Percentiles rank a stretch among this genome's conserved stretches.
phyloP scores from a whole-genome alignment of 495 filamentous ascomycete species.

The Podospora conica region DNA sequence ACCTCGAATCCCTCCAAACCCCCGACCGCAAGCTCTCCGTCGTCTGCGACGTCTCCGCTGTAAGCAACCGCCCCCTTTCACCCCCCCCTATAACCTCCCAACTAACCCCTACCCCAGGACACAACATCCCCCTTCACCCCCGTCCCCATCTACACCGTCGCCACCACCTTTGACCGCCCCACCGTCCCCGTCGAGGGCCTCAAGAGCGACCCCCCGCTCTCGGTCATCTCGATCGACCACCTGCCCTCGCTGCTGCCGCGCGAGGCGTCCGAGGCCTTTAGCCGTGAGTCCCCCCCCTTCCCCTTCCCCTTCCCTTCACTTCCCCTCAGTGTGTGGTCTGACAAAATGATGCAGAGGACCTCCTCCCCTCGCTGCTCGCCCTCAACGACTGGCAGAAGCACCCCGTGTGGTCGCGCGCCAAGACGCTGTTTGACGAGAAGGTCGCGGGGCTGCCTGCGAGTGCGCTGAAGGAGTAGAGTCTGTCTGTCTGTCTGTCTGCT shows the following conservation, averaged over 20 bases:
- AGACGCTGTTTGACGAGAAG: conserved; percentile 81
- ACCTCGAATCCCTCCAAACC: conserved; percentile 57
- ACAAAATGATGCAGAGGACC: conserved; percentile 37
- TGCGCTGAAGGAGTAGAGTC: conserved; percentile 31
- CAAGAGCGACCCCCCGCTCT: conserved; percentile 52
- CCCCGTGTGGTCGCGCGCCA: conserved; percentile 76
- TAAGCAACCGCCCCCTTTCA: conserved; percentile 61
- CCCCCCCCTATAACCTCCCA: conserved; percentile 51
- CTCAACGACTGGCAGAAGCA: conserved; percentile 66
- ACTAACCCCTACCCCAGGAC: conserved; percentile 36
- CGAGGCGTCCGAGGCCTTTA: conserved; percentile 83
- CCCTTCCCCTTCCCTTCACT: no score
- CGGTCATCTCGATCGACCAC: conserved; percentile 86
- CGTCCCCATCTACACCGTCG: conserved; percentile 77
- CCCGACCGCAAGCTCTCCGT: conserved; percentile 72
- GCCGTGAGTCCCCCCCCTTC: conserved; percentile 28
- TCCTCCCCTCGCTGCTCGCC: conserved; percentile 72
- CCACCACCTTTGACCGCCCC: conserved; percentile 78
- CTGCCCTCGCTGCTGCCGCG: conserved; percentile 80
- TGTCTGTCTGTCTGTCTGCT: no score
- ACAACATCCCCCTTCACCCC: conserved; percentile 52
- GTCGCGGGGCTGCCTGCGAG: conserved; percentile 63
- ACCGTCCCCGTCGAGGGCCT: conserved; percentile 65
- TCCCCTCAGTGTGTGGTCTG: no score
- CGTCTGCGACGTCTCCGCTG: conserved; percentile 80